Evolutionary conservation across 352 stramenopile genomes (phyloP), one percentile per base, ranked within the genome.

Genomic region (Globisporangium recalcitrans): DNA sequence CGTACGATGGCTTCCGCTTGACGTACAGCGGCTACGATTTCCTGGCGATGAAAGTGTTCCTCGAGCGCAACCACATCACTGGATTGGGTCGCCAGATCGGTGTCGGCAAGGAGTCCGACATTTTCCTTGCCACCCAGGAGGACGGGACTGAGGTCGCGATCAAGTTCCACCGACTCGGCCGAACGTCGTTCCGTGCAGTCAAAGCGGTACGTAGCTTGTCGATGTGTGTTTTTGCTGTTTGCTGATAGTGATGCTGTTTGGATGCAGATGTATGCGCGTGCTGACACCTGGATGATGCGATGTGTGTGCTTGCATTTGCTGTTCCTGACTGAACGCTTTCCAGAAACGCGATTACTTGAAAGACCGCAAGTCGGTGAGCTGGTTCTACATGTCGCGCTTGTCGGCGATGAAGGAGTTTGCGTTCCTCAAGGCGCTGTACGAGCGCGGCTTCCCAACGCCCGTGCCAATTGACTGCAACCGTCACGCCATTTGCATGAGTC

Each of bases 21-120:
- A 99, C 97, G 13, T 98, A 98, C 70, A 96, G 81, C 24, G 98
- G 98, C n/a, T 99, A 99, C 71, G 98, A 99, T 74, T 99, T 98
- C 69, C 76, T 99, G 21, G 97, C 98, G 21, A 77, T 99, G 51
- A 83, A 96, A 40, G 91, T 98, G 52, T 93, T 99, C 59, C 89
- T 99, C 53, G 78, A 91, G 34, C 83, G 97, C 26, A 94, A 93
- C 21, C 82, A 98, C 62, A 96, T 98, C 63, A 76, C 74, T 6
- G 93, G 88, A 1, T 69, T 98, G 21, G 93, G 93, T 6, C 82
- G 88, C 31, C 88, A 98, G 67, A 99, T 99, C 63, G 97, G 97
- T 27, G 97, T 98, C 31, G 98, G 98, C 42, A 99, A 99, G 69
- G 98, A 99, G 72, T 98, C 89, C 19, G 98, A 99, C 78, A 98